Conservation (phyloP, 1,139 yeast genomes). For the Yamadazyma kanchanaburiensis region DNA sequence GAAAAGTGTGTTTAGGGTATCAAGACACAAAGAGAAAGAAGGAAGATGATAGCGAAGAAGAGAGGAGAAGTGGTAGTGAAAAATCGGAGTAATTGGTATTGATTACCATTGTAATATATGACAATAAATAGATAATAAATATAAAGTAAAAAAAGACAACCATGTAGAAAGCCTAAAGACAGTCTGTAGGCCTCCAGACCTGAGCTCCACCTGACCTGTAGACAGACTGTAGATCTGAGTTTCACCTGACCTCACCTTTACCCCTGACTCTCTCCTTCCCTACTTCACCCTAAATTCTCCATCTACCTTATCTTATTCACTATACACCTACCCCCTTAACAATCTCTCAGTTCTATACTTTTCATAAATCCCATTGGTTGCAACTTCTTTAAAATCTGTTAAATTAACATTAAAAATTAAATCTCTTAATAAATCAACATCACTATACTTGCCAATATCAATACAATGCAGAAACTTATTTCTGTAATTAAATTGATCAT, state of each 20-base stretch:
- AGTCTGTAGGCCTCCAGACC: no score
- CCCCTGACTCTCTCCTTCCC: no score
- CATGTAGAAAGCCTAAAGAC: no score
- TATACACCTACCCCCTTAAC: conserved; percentile 54
- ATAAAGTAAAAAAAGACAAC: no score
- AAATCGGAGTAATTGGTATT: conserved; percentile 4
- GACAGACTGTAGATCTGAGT: no score
- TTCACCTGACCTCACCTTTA: no score
- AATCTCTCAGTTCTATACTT: conserved; percentile 43
- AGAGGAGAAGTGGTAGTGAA: conserved; percentile 7
- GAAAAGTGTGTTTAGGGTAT: conserved; percentile 68
- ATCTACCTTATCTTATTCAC: no score
- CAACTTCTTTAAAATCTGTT: conserved; percentile 63
- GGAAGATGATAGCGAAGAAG: conserved; percentile 8
- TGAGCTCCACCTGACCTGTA: no score
- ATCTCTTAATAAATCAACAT: conserved; percentile 55
- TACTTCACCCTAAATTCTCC: no score
- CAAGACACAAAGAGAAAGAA: conserved; percentile 28
- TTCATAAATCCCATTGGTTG: conserved; percentile 61
- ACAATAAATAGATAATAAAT: no score
- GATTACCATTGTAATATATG: no score
- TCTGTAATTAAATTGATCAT: conserved; percentile 9
- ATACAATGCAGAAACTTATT: conserved; percentile 15
- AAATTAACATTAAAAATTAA: conserved; percentile 63
- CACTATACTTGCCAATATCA: conserved; percentile 51